Evolutionary conservation across 2,329 filamentous ascomycete species (phyloP).

Genomic region (Cordyceps militaris): DNA sequence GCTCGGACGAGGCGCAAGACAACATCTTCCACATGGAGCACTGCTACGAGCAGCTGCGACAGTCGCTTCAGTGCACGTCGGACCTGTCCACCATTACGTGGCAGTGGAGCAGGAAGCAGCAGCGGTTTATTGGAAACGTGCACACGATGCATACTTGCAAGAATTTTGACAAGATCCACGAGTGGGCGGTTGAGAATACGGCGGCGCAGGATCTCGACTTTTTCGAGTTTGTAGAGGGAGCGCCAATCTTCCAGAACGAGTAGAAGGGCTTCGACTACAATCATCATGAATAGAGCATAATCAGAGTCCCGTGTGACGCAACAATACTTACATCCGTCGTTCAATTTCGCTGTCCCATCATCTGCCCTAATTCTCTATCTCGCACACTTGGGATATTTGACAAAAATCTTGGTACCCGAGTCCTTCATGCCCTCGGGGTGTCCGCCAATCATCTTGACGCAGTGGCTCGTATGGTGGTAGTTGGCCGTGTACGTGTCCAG

Average conservation of each 20-base stretch:
- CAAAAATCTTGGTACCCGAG: constrained; percentile 18
- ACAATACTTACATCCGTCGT: too few relatives aligned
- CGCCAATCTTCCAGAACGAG: constrained; percentile 11
- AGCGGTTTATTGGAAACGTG: constrained; percentile 46
- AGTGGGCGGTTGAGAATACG: constrained; percentile 37
- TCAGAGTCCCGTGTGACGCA: too few relatives aligned
- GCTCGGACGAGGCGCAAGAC: constrained; percentile 36
- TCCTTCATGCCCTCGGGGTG: constrained; percentile 13
- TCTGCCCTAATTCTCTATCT: background rate
- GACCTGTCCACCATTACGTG: constrained; percentile 49
- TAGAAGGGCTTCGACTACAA: background rate
- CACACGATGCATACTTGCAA: constrained; percentile 45
- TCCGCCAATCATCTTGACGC: constrained; percentile 18
- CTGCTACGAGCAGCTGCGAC: constrained; percentile 47
- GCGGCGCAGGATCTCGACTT: constrained; percentile 13
- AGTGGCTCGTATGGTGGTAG: constrained; percentile 18
- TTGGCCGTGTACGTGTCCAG: constrained; percentile 19
- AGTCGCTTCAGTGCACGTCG: constrained; percentile 46
- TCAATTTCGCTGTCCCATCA: background rate
- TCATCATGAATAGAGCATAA: background rate
- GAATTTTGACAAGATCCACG: constrained; percentile 43
- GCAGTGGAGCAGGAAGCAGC: constrained; percentile 36
- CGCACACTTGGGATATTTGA: constrained; percentile 17
- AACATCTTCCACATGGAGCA: constrained; percentile 34
- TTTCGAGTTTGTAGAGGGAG: constrained; percentile 14